A percentile compares a stretch with the other conserved stretches of the same genome.
Evolutionary conservation across 108 stramenopile species (phyloP).

Genomic region (Nitzschia sp.): DNA sequence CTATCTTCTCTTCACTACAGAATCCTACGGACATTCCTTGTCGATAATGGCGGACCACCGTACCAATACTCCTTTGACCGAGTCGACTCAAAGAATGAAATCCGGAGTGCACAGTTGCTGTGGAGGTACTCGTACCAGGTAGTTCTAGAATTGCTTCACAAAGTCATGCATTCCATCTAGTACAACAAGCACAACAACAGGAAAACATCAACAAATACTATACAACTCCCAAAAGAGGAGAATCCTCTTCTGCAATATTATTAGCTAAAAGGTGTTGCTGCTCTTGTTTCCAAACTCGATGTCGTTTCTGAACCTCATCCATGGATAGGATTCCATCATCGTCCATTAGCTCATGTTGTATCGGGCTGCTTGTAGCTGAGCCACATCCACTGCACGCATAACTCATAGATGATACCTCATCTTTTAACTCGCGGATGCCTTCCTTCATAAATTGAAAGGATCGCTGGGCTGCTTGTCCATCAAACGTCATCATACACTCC

Average conservation of each 20-base stretch:
- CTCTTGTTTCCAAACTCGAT: slow-evolving; percentile 1
- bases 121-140: no score
- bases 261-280: neutral
- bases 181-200: no score
- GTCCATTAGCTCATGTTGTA: slow-evolving; percentile 2
- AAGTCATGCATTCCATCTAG: no score
- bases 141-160: no score
- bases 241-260: no score
- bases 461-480: slow-evolving; percentile 48
- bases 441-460: slow-evolving; percentile 46
- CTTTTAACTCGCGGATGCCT: slow-evolving; percentile 48
- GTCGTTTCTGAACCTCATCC: slow-evolving; percentile 6
- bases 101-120: neutral
- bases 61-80: no score
- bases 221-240: no score
- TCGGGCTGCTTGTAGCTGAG: neutral
- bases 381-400: neutral
- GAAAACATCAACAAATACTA: no score
- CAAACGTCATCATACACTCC: slow-evolving; percentile 54
- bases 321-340: neutral
- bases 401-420: slow-evolving; percentile 25
- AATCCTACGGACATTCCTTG: no score
- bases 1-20: no score
- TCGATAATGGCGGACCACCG: no score
- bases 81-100: neutral